phyloP scores from a whole-genome alignment of 169 alveolate genomes.

The Babesia caballi region DNA sequence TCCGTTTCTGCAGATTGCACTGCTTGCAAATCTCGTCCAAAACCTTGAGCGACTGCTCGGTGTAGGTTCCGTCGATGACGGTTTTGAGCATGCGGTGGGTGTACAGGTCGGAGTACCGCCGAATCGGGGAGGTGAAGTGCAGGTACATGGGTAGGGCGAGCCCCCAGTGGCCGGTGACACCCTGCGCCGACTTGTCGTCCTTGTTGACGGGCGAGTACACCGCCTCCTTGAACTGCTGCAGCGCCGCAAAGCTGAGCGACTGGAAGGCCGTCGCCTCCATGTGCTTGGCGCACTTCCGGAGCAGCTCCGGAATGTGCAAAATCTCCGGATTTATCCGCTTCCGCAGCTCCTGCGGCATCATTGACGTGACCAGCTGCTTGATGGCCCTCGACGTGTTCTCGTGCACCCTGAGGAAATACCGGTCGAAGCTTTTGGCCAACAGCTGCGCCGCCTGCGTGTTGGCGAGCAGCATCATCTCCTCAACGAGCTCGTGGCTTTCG shows the following conservation, averaged over 20 bases:
- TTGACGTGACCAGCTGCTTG: slow-evolving; percentile 41
- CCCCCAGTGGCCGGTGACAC: slow-evolving; percentile 89
- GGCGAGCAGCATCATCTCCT: slow-evolving; percentile 80
- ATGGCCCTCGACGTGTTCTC: slow-evolving; percentile 71
- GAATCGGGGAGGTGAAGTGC: slow-evolving; percentile 99
- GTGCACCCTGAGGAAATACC: slow-evolving; percentile 69
- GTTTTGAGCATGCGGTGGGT: slow-evolving; percentile 91
- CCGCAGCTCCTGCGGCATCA: slow-evolving; percentile 49
- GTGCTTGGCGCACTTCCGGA: slow-evolving; percentile 64
- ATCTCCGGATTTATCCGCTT: slow-evolving; percentile 27
- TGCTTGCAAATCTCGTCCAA: slow-evolving; percentile 68
- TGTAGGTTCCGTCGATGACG: slow-evolving; percentile 11
- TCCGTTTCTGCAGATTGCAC: slow-evolving; percentile 76
- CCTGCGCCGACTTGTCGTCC: slow-evolving; percentile 8
- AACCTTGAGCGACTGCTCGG: slow-evolving; percentile 47
- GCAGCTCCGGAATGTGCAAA: slow-evolving; percentile 39
- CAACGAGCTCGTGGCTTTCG: slow-evolving; percentile 77
- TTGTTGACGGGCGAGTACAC: slow-evolving; percentile 61
- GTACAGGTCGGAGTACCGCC: slow-evolving; percentile 97
- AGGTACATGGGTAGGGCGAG: slow-evolving; percentile 93
- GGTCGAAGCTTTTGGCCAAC: slow-evolving; percentile 48
- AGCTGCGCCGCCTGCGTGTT: slow-evolving; percentile 74
- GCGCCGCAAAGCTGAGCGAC: slow-evolving; percentile 66
- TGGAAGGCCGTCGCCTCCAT: slow-evolving; percentile 64
- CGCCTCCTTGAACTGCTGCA: slow-evolving; percentile 74